Conservation (phyloP, 2,329 filamentous ascomycete species). For the Fusarium denticulatum region DNA sequence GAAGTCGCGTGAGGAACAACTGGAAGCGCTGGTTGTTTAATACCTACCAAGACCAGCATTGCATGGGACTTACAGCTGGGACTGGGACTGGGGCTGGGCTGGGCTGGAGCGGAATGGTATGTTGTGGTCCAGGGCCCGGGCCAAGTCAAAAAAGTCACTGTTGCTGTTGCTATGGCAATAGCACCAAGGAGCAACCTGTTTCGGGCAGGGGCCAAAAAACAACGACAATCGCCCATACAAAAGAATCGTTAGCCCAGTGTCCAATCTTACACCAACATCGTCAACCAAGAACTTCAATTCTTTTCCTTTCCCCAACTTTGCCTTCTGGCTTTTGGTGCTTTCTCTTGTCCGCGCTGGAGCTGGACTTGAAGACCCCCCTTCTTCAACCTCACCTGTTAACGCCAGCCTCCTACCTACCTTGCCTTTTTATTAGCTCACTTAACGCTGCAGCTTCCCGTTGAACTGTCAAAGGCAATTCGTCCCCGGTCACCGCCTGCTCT, state of each 20-base stretch:
- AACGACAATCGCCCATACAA: conserved; percentile 25
- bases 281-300: conserved; percentile 39
- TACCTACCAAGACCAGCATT: not conserved
- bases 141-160: not conserved
- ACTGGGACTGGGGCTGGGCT: not conserved
- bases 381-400: not conserved
- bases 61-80: not conserved
- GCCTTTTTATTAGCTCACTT: conserved; percentile 16
- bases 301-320: conserved; percentile 25
- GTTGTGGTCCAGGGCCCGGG: conserved; percentile 3
- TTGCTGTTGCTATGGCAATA: conserved; percentile 40
- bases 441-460: conserved; percentile 27
- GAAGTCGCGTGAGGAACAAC: not conserved
- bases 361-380: conserved; percentile 16
- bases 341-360: conserved; percentile 31
- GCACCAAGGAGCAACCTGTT: conserved; percentile 31
- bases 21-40: not conserved
- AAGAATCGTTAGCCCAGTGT: conserved; percentile 26
- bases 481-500: conserved; percentile 37
- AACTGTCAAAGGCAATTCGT: conserved; percentile 22
- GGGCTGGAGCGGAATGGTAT: conserved; percentile 16
- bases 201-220: conserved; percentile 37
- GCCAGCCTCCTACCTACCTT: not conserved
- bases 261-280: conserved; percentile 26
- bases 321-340: conserved; percentile 24